Conservation (phyloP, 2,329 filamentous ascomycete species). For the Aspergillus uvarum region DNA sequence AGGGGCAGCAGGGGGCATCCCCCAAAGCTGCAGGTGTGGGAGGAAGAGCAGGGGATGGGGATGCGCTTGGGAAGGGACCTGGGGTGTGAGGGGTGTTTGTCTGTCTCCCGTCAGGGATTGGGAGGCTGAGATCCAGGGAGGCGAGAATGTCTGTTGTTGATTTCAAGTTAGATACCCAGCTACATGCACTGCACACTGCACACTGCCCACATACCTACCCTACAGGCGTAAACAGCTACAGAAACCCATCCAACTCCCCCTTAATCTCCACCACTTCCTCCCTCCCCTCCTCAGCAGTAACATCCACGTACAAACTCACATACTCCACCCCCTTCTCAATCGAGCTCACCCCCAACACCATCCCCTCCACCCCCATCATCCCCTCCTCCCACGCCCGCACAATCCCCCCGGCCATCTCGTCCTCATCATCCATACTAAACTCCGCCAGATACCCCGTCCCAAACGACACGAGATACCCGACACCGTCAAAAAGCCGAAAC, state of each 20-base stretch:
- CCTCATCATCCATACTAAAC: background rate
- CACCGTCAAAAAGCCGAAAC: background rate
- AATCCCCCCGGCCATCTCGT: background rate
- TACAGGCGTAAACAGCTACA: background rate
- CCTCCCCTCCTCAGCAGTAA: background rate
- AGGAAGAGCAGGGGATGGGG: conserved; percentile 10
- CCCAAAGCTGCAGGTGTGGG: background rate
- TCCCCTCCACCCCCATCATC: background rate
- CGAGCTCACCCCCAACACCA: background rate
- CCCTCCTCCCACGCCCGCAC: background rate
- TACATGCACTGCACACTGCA: too few species aligned
- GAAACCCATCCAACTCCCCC: background rate
- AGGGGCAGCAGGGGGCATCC: too few species aligned
- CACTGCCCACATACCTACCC: too few species aligned
- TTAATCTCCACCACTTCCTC: background rate
- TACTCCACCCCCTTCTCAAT: background rate
- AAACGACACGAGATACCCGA: background rate
- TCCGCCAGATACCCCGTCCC: background rate
- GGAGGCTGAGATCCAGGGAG: too few species aligned
- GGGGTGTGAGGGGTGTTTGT: background rate
- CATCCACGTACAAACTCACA: background rate
- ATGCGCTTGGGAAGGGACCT: background rate
- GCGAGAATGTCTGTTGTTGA: too few species aligned
- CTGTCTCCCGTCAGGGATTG: background rate
- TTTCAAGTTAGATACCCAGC: too few species aligned